Percentiles rank a stretch among this genome's conserved stretches.
These are phyloP conservation scores for Takashimella koratensis DNA, from an alignment of 1,284 basidiomycete species.

Conservation along the genomic window DNA sequence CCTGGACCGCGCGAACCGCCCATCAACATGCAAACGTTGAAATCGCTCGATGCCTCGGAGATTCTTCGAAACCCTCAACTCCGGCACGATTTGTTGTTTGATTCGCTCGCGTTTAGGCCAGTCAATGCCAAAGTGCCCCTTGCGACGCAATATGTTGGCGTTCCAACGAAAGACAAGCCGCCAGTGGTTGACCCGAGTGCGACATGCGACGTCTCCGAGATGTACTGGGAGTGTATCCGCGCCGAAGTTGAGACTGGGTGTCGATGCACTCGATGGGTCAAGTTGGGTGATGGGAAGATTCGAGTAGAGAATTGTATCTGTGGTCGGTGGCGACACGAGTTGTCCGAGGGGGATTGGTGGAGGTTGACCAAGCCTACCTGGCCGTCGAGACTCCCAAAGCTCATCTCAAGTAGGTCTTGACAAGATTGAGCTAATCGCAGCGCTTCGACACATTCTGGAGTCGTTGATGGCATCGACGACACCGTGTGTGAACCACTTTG, in stretches of 20 bases:
- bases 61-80: slow-evolving; percentile 87
- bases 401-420: slow-evolving; percentile 53
- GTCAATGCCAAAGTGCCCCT: slow-evolving; percentile 59
- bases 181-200: slow-evolving; percentile 26
- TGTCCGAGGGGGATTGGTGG: slow-evolving; percentile 51
- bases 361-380: slow-evolving; percentile 52
- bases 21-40: slow-evolving; percentile 76
- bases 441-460: slow-evolving; percentile 76
- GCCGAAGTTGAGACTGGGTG: slow-evolving; percentile 76
- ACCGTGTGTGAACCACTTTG: slow-evolving; percentile 43
- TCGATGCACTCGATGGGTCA: slow-evolving; percentile 69
- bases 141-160: slow-evolving; percentile 44
- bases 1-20: slow-evolving; percentile 54
- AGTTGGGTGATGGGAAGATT: slow-evolving; percentile 43
- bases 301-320: slow-evolving; percentile 59
- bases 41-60: slow-evolving; percentile 76
- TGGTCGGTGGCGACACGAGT: slow-evolving; percentile 47
- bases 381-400: slow-evolving; percentile 68
- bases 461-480: slow-evolving; percentile 62
- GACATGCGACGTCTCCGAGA: slow-evolving; percentile 60
- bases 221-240: slow-evolving; percentile 78
- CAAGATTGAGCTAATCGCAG: slow-evolving; percentile 36
- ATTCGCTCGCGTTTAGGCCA: slow-evolving; percentile 49
- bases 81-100: slow-evolving; percentile 87
- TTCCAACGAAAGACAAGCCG: slow-evolving; percentile 18